phyloP scores from a whole-genome alignment of 1,139 yeast species.

The Meyerozyma elateridarum region DNA sequence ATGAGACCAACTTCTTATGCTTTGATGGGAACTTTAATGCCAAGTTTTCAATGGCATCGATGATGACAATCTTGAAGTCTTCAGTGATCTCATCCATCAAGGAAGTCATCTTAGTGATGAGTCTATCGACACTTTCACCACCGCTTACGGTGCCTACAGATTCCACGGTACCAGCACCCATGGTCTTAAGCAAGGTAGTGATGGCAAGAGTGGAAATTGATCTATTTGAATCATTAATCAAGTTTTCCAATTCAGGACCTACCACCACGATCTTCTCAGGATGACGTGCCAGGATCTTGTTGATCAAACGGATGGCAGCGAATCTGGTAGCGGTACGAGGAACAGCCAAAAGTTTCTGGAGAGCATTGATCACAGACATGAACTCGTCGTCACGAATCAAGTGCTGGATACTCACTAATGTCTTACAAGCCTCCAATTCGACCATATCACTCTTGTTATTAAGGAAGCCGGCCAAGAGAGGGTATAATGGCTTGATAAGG shows the following conservation, averaged over 20 bases:
- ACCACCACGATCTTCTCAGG: slow-evolving; percentile 72
- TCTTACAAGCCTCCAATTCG: slow-evolving; percentile 88
- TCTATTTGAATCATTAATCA: slow-evolving; percentile 84
- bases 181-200: slow-evolving; percentile 91
- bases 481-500: slow-evolving; percentile 51
- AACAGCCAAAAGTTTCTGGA: slow-evolving; percentile 75
- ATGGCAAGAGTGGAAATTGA: slow-evolving; percentile 98
- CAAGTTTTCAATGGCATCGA: slow-evolving; percentile 89
- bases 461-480: slow-evolving; percentile 65
- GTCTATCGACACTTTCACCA: slow-evolving; percentile 77
- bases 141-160: slow-evolving; percentile 25
- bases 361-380: slow-evolving; percentile 59
- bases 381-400: slow-evolving; percentile 60
- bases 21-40: slow-evolving; percentile 92
- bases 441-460: slow-evolving; percentile 86
- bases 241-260: slow-evolving; percentile 76
- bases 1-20: slow-evolving; percentile 75
- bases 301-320: slow-evolving; percentile 87
- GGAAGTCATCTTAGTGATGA: slow-evolving; percentile 80
- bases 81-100: slow-evolving; percentile 93
- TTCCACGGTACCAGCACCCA: slow-evolving; percentile 59
- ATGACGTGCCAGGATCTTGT: slow-evolving; percentile 73
- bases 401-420: slow-evolving; percentile 60
- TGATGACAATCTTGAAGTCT: slow-evolving; percentile 90
- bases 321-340: slow-evolving; percentile 90